phyloP scores from a whole-genome alignment of 371 early-diverging fungal genomes.

The Syncephalastrum monosporum region DNA sequence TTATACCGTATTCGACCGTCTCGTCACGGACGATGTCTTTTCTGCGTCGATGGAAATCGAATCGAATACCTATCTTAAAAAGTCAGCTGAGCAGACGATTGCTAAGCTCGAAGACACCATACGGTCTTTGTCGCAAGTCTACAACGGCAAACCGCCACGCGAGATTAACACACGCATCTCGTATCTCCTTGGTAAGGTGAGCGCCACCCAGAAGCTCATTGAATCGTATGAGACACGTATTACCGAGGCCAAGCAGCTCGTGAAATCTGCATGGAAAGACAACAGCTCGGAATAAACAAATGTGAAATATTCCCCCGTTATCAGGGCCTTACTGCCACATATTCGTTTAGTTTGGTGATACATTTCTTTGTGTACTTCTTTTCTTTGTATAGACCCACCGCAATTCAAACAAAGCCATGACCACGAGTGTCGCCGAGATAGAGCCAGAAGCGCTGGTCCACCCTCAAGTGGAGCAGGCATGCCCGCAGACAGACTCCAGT shows the following conservation, averaged over 20 bases:
- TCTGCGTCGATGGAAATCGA: slow-evolving; percentile 80
- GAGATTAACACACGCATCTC: slow-evolving; percentile 58
- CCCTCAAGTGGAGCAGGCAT: too few relatives aligned
- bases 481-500: too few relatives aligned
- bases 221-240: slow-evolving; percentile 53
- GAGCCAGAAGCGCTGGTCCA: too few relatives aligned
- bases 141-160: slow-evolving; percentile 50
- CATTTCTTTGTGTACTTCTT: background rate
- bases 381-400: too few relatives aligned
- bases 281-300: slow-evolving; percentile 1
- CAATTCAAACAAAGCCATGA: too few relatives aligned
- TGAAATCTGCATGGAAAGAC: slow-evolving; percentile 33
- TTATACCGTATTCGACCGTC: slow-evolving; percentile 71
- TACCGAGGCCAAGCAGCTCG: slow-evolving; percentile 42
- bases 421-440: too few relatives aligned
- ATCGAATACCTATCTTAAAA: slow-evolving; percentile 65
- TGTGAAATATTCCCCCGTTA: background rate
- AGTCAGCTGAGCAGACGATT: slow-evolving; percentile 68
- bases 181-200: slow-evolving; percentile 55
- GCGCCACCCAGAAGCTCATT: slow-evolving; percentile 49
- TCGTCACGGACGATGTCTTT: slow-evolving; percentile 69
- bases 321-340: background rate
- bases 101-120: slow-evolving; percentile 73
- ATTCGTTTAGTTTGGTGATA: background rate
- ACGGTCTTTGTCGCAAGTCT: slow-evolving; percentile 41